A percentile compares a stretch with the other conserved stretches of the same genome.
phyloP scores from a whole-genome alignment of 2,329 filamentous ascomycete genomes.

The Trichoderma sp. region DNA sequence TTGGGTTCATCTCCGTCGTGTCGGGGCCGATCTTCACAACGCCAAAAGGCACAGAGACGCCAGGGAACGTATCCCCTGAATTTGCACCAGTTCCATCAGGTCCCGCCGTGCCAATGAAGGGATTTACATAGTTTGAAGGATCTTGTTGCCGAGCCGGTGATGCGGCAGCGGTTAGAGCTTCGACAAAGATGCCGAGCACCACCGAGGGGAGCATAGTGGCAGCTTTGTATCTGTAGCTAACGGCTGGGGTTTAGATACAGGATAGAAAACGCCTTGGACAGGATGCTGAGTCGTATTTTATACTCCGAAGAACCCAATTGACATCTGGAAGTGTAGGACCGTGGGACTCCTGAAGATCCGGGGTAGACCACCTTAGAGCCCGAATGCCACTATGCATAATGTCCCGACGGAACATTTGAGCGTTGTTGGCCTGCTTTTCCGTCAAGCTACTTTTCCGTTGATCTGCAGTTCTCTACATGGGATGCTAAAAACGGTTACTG shows the following conservation, averaged over 20 bases:
- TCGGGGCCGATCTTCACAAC: constrained; percentile 51
- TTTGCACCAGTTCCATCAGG: constrained; percentile 48
- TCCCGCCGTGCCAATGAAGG: constrained; percentile 53
- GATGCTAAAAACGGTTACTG: no score
- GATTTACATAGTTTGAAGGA: constrained; percentile 45
- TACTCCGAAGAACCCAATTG: neutral
- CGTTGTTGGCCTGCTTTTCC: neutral
- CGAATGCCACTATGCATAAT: neutral
- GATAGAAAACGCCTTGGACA: no score
- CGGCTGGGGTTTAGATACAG: no score
- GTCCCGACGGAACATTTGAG: constrained; percentile 16
- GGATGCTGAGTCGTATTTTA: neutral
- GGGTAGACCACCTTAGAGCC: constrained; percentile 6
- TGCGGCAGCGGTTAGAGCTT: neutral
- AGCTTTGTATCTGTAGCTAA: neutral
- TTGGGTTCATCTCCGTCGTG: constrained; percentile 33
- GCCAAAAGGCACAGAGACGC: constrained; percentile 48
- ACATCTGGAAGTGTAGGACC: neutral
- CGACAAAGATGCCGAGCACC: neutral
- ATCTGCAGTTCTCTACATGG: neutral
- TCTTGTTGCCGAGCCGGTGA: neutral
- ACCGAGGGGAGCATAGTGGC: neutral
- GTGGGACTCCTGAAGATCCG: constrained; percentile 12
- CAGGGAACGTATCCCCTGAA: constrained; percentile 49
- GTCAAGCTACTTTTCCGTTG: neutral